phyloP scores from a whole-genome alignment of 1,284 basidiomycete species.

The Irpex rosettiformis region DNA sequence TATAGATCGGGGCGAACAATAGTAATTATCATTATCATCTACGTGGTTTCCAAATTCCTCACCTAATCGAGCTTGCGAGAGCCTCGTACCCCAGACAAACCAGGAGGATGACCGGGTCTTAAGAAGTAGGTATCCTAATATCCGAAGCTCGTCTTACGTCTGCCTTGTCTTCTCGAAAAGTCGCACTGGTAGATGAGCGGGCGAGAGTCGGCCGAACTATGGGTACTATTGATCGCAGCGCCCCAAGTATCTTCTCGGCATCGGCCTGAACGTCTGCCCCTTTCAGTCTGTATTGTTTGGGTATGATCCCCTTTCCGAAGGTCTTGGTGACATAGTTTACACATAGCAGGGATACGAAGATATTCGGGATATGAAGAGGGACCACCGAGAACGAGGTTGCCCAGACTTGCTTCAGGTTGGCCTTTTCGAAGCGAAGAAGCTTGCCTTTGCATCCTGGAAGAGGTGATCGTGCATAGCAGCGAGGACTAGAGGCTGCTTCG shows the following conservation, averaged over 20 bases:
- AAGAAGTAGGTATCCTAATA: background rate
- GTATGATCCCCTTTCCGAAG: conserved; percentile 73
- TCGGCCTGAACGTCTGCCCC: conserved; percentile 28
- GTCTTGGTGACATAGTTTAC: conserved; percentile 69
- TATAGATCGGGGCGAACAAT: background rate
- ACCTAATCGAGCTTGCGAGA: background rate
- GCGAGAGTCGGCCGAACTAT: conserved; percentile 21
- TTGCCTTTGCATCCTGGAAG: conserved; percentile 71
- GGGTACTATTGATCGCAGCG: conserved; percentile 15
- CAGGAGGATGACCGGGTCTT: background rate
- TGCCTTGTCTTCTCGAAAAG: conserved; percentile 24
- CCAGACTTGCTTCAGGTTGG: conserved; percentile 54
- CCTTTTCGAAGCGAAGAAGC: conserved; percentile 58
- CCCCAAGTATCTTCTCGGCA: conserved; percentile 22
- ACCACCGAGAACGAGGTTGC: conserved; percentile 61
- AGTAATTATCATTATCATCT: background rate
- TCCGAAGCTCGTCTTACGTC: conserved; percentile 3
- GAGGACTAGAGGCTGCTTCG: conserved; percentile 55
- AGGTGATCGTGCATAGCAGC: conserved; percentile 64
- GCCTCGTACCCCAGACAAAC: background rate
- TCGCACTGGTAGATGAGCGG: conserved; percentile 18
- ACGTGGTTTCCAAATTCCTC: background rate
- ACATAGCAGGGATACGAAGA: conserved; percentile 62
- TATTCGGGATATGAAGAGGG: conserved; percentile 61
- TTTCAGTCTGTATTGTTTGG: conserved; percentile 57